These are phyloP conservation scores for Penicillium sp. DNA, from an alignment of 2,329 filamentous ascomycete species.

Conservation along the genomic window DNA sequence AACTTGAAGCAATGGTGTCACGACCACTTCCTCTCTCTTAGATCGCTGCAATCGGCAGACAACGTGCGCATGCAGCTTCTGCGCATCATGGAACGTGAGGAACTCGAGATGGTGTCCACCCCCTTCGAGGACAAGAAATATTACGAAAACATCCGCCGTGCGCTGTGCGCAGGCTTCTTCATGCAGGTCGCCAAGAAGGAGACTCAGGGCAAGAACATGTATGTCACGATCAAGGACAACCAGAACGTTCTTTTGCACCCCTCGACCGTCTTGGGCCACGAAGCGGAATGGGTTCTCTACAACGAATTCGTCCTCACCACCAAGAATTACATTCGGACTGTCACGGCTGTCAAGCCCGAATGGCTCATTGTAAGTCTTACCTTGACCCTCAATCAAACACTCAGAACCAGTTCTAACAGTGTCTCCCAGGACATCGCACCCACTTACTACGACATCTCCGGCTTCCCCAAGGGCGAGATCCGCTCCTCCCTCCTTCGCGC, in stretches of 20 bases:
- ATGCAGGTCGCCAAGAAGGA: slow-evolving; percentile 99
- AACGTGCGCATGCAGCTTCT: slow-evolving; percentile 85
- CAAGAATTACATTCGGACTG: slow-evolving; percentile 94
- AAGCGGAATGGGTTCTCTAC: slow-evolving; percentile 94
- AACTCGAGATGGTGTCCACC: slow-evolving; percentile 76
- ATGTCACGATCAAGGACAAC: slow-evolving; percentile 92
- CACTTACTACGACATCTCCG: slow-evolving; percentile 76
- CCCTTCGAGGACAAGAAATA: slow-evolving; percentile 93
- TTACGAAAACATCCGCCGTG: slow-evolving; percentile 91
- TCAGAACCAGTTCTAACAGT: too few relatives aligned
- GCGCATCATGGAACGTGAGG: slow-evolving; percentile 91
- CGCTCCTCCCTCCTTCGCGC: slow-evolving; percentile 55
- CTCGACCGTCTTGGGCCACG: slow-evolving; percentile 76
- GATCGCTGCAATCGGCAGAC: slow-evolving; percentile 83
- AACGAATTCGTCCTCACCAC: slow-evolving; percentile 97
- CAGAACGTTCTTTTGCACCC: slow-evolving; percentile 89
- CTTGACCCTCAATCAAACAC: too few relatives aligned
- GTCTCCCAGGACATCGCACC: slow-evolving; percentile 74
- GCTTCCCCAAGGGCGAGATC: slow-evolving; percentile 77
- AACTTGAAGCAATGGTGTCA: slow-evolving; percentile 90
- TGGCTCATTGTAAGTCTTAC: too few relatives aligned
- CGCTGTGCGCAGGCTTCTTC: slow-evolving; percentile 90
- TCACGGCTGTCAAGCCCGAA: slow-evolving; percentile 83
- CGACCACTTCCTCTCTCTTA: slow-evolving; percentile 85
- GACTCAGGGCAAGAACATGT: slow-evolving; percentile 68